phyloP scores from a whole-genome alignment of 2,329 filamentous ascomycete genomes.

The Colletotrichum cordylinicola region DNA sequence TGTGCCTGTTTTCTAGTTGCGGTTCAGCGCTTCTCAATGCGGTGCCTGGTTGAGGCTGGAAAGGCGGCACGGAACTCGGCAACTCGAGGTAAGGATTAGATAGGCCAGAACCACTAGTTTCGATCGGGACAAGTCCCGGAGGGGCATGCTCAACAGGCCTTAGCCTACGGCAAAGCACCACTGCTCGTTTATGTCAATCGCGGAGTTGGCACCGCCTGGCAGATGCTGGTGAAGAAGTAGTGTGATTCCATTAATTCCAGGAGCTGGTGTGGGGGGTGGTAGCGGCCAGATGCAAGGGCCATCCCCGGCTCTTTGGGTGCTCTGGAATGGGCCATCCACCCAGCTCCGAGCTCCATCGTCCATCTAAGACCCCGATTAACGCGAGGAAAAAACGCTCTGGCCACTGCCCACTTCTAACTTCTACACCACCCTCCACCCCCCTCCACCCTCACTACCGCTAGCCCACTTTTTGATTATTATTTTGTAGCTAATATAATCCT shows the following conservation, averaged over 20 bases:
- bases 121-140: conserved; percentile 3
- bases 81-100: background rate
- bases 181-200: conserved; percentile 6
- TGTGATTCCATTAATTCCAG: conserved; percentile 7
- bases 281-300: background rate
- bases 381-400: too few species aligned
- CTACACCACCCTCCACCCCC: too few species aligned
- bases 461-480: too few species aligned
- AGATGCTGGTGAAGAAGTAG: background rate
- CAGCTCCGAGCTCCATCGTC: background rate
- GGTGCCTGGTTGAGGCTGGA: background rate
- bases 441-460: too few species aligned
- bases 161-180: background rate
- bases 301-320: background rate
- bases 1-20: background rate
- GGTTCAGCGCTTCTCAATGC: background rate
- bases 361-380: too few species aligned
- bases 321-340: background rate
- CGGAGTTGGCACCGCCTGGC: background rate
- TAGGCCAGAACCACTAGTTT: background rate
- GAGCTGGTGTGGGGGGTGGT: background rate
- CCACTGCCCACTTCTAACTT: too few species aligned
- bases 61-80: conserved; percentile 19
- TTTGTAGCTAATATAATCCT: too few species aligned
- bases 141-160: conserved; percentile 2